Evolutionary conservation across 441 rosid genomes (phyloP).

Genomic region (Rhodomyrtus psidioides): DNA sequence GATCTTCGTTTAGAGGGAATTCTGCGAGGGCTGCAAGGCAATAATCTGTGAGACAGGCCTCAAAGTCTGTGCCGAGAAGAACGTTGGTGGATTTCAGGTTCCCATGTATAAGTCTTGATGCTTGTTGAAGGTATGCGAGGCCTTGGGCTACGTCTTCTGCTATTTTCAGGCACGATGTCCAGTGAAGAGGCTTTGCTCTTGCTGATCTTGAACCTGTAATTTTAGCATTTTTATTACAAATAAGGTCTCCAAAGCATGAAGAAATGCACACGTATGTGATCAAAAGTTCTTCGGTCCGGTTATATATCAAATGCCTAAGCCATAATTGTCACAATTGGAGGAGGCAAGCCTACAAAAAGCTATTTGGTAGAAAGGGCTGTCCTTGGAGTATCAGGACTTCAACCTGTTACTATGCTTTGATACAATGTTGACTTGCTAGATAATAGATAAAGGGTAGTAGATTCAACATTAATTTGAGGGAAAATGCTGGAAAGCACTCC

Average conservation of each 20-base stretch:
- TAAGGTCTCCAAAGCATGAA: not conserved
- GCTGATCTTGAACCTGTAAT: slow-evolving; percentile 62
- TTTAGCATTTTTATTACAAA: not conserved
- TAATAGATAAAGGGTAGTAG: not conserved
- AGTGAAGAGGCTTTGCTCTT: slow-evolving; percentile 83
- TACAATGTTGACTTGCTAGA: not conserved
- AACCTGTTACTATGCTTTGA: not conserved
- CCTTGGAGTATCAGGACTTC: not conserved
- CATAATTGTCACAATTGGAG: not conserved
- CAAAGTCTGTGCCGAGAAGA: slow-evolving; percentile 78
- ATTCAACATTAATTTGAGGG: not conserved
- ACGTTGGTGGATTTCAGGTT: slow-evolving; percentile 78
- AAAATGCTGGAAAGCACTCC: not conserved
- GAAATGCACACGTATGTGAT: not conserved
- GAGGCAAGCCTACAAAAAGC: not conserved
- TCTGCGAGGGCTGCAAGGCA: slow-evolving; percentile 49
- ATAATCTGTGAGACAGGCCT: slow-evolving; percentile 74
- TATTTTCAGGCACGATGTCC: slow-evolving; percentile 93
- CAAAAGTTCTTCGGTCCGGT: not conserved
- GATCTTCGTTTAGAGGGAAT: not conserved
- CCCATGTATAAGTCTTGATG: slow-evolving; percentile 66
- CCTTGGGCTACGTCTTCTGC: slow-evolving; percentile 95
- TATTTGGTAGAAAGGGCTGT: not conserved
- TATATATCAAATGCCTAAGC: not conserved
- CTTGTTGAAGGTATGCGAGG: slow-evolving; percentile 70